Percentiles rank a stretch among this genome's conserved stretches.
Conservation (phyloP, 2,329 filamentous ascomycete genomes). For the Venturia oleaginea region DNA sequence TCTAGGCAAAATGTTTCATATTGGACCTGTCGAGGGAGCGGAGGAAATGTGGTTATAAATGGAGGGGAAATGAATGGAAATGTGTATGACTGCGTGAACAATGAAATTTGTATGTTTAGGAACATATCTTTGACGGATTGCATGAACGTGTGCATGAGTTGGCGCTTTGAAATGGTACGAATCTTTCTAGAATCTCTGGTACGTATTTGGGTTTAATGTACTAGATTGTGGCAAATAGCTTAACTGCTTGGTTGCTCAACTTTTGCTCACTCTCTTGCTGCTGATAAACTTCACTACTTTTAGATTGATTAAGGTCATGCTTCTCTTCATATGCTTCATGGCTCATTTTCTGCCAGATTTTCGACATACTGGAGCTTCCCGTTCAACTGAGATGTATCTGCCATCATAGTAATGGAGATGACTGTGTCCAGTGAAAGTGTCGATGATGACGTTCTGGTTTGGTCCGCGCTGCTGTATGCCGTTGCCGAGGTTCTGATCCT, state of each 20-base stretch:
- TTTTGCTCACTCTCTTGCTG: too few relatives aligned
- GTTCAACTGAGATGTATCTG: too few relatives aligned
- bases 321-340: too few relatives aligned
- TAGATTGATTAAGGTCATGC: too few relatives aligned
- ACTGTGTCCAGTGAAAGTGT: too few relatives aligned
- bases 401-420: too few relatives aligned
- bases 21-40: slow-evolving; percentile 6
- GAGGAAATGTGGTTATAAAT: slow-evolving; percentile 5
- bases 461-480: not conserved
- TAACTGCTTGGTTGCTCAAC: too few relatives aligned
- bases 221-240: not conserved
- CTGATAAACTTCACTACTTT: too few relatives aligned
- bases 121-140: not conserved
- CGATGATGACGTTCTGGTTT: too few relatives aligned
- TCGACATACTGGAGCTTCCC: too few relatives aligned
- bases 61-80: not conserved
- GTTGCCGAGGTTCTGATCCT: too few relatives aligned
- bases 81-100: not conserved
- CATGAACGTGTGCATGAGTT: not conserved
- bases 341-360: too few relatives aligned
- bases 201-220: not conserved
- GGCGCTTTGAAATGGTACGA: not conserved
- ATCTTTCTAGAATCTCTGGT: not conserved
- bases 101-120: not conserved
- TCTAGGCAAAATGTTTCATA: slow-evolving; percentile 10